These are phyloP conservation scores for Naegleria gruberi DNA, from an alignment of 208 protist genomes.

Conservation along the genomic window DNA sequence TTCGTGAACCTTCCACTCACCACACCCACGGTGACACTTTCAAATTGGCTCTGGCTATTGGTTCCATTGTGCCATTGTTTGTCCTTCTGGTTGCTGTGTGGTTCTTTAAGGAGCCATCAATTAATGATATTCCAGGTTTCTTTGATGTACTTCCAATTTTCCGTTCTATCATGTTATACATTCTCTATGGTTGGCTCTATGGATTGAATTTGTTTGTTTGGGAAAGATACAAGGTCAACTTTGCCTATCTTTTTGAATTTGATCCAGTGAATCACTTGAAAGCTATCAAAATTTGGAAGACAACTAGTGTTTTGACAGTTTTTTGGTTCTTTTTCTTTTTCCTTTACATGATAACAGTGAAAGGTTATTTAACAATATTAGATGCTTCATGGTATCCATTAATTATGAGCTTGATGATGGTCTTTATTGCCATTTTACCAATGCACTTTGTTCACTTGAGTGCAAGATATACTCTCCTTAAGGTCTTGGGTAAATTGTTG, in stretches of 20 bases:
- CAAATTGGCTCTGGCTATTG: slow-evolving; percentile 6
- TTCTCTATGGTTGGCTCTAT: slow-evolving; percentile 18
- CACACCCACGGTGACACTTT: slow-evolving; percentile 8
- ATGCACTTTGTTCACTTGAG: slow-evolving; percentile 6
- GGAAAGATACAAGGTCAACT: not conserved
- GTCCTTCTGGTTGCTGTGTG: not conserved
- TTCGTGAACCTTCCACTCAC: not conserved
- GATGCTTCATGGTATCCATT: slow-evolving; percentile 18
- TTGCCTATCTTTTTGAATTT: slow-evolving; percentile 18
- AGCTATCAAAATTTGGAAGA: slow-evolving; percentile 1
- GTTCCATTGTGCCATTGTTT: not conserved
- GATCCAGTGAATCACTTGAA: slow-evolving; percentile 8
- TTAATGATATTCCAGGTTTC: not conserved
- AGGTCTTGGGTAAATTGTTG: slow-evolving; percentile 3
- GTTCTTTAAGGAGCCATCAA: not conserved
- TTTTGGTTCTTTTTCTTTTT: slow-evolving; percentile 18
- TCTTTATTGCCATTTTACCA: not conserved
- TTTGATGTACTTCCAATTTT: slow-evolving; percentile 19
- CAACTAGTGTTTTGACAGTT: slow-evolving; percentile 7
- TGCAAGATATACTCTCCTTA: slow-evolving; percentile 1
- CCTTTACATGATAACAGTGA: slow-evolving; percentile 2
- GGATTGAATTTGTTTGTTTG: slow-evolving; percentile 15
- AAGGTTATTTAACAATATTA: slow-evolving; percentile 8
- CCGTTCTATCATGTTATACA: not conserved
- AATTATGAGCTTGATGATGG: not conserved